These are phyloP conservation scores for Vanilla planifolia DNA, from an alignment of 106 monocot genomes.

Conservation along the genomic window DNA sequence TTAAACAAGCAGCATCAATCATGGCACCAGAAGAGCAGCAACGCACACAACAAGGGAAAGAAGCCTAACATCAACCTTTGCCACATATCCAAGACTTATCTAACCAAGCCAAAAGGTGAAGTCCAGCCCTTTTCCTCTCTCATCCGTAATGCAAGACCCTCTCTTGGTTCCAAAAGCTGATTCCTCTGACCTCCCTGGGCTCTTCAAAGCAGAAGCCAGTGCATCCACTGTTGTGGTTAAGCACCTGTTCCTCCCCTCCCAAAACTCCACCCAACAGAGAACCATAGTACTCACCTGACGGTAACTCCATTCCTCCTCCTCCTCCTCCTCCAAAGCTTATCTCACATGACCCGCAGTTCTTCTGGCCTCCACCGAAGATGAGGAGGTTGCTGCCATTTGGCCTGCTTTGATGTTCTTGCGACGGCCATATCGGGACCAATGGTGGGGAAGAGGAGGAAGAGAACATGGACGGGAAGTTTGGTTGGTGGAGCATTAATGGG, in stretches of 20 bases:
- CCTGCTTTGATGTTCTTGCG: background rate
- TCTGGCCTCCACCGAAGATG: slow-evolving; percentile 1
- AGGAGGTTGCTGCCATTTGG: slow-evolving; percentile 1
- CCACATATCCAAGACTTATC: too few relatives aligned
- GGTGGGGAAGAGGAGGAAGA: background rate
- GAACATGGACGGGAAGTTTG: background rate
- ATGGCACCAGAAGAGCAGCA: background rate
- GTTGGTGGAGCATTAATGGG: background rate
- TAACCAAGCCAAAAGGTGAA: background rate
- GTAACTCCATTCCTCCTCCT: slow-evolving; percentile 2
- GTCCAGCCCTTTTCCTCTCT: background rate
- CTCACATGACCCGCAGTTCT: slow-evolving; percentile 10
- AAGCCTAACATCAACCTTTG: too few relatives aligned
- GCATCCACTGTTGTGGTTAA: background rate
- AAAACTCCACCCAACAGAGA: slow-evolving; percentile 4
- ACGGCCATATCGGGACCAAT: background rate
- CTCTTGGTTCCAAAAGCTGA: slow-evolving; percentile 4
- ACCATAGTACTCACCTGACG: slow-evolving; percentile 5
- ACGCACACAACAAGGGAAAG: background rate
- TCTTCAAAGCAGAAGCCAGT: background rate
- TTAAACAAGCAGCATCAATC: slow-evolving; percentile 5
- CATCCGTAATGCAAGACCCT: slow-evolving; percentile 8
- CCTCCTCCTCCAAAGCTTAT: slow-evolving; percentile 8
- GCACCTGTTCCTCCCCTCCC: background rate
- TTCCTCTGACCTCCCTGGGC: background rate